Conservation (phyloP, 768 basidiomycete genomes). For the Tylopilus vinaceipallidus region DNA sequence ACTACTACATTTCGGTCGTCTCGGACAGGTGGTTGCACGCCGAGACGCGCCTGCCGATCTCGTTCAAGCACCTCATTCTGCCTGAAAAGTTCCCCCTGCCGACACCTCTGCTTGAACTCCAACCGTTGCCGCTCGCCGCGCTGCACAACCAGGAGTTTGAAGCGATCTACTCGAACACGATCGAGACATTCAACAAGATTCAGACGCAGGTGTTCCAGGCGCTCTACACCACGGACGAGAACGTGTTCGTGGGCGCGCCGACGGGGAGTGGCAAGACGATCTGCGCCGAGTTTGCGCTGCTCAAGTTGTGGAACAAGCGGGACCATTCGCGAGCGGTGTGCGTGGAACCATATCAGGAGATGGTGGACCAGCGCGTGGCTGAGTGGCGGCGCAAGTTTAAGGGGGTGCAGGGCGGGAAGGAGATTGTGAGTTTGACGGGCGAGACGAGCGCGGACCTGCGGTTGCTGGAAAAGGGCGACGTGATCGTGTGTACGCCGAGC, state of each 20-base stretch:
- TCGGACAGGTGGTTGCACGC: conserved; percentile 96
- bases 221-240: conserved; percentile 93
- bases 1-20: conserved; percentile 94
- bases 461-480: conserved; percentile 84
- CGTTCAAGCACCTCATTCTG: conserved; percentile 96
- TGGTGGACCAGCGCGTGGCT: conserved; percentile 86
- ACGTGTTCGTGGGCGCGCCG: conserved; percentile 94
- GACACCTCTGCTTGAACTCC: conserved; percentile 90
- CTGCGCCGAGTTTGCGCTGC: conserved; percentile 92
- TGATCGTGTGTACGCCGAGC: conserved; percentile 90
- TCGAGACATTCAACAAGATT: conserved; percentile 95
- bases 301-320: conserved; percentile 91
- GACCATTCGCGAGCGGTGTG: conserved; percentile 86
- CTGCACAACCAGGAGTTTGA: conserved; percentile 94
- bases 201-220: conserved; percentile 99
- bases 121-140: conserved; percentile 84
- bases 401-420: conserved; percentile 84
- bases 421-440: conserved; percentile 90
- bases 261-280: conserved; percentile 98
- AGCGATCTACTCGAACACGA: conserved; percentile 73
- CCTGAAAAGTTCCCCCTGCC: conserved; percentile 95
- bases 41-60: conserved; percentile 91
- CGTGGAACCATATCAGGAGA: conserved; percentile 95
- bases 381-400: conserved; percentile 91
- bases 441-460: conserved; percentile 92